These are phyloP conservation scores for Saraca asoca DNA, from an alignment of 331 rosid species.

Conservation along the genomic window DNA sequence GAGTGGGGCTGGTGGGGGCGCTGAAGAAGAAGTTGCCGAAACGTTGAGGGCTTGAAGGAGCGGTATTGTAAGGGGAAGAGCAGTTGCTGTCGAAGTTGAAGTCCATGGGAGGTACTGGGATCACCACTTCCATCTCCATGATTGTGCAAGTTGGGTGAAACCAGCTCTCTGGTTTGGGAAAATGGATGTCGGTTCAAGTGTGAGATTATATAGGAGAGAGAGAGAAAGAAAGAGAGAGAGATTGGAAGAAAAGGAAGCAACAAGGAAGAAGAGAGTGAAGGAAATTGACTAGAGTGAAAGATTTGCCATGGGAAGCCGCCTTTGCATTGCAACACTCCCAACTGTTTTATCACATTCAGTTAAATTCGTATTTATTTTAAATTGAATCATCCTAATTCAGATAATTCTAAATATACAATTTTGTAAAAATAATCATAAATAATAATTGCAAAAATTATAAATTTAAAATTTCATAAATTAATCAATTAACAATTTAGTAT, in stretches of 20 bases:
- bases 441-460: too few species aligned
- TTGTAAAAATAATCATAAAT: too few species aligned
- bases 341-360: not conserved
- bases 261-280: not conserved
- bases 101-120: slow-evolving; percentile 41
- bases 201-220: slow-evolving; percentile 20
- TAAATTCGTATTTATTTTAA: too few species aligned
- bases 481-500: too few species aligned
- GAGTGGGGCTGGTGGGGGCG: slow-evolving; percentile 83
- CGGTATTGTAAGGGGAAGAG: slow-evolving; percentile 89
- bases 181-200: slow-evolving; percentile 33
- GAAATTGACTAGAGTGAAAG: slow-evolving; percentile 32
- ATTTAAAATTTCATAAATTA: too few species aligned
- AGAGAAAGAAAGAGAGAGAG: not conserved
- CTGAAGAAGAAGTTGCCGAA: slow-evolving; percentile 65
- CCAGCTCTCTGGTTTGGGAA: slow-evolving; percentile 19
- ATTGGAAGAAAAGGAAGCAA: slow-evolving; percentile 23
- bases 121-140: slow-evolving; percentile 56
- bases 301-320: slow-evolving; percentile 32
- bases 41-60: slow-evolving; percentile 83
- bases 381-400: too few species aligned
- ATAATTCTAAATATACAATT: too few species aligned
- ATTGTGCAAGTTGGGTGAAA: not conserved
- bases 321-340: slow-evolving; percentile 29
- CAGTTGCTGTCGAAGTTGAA: slow-evolving; percentile 86